Evolutionary conservation across 768 basidiomycete genomes (phyloP).

Genomic region (Crassisporium funariophilum): DNA sequence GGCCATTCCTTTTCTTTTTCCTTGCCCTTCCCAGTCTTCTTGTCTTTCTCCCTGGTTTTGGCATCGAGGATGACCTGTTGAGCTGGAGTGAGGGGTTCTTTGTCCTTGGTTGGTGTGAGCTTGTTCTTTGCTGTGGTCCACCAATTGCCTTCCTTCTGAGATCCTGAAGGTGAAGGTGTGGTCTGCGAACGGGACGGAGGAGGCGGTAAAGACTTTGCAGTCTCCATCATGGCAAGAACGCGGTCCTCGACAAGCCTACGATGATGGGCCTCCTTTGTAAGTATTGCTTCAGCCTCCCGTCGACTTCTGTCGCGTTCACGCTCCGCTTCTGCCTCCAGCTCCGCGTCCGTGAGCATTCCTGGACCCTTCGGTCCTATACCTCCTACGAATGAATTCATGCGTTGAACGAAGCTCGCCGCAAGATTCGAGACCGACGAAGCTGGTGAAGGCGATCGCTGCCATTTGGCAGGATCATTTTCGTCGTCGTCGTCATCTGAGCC

Average conservation of each 20-base stretch:
- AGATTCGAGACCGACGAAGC: constrained; percentile 73
- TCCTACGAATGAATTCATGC: constrained; percentile 68
- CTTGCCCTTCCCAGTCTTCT: constrained; percentile 49
- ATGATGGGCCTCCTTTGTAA: constrained; percentile 71
- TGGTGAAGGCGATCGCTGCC: constrained; percentile 58
- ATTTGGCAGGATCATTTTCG: constrained; percentile 36
- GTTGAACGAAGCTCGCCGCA: constrained; percentile 74
- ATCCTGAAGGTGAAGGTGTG: constrained; percentile 63
- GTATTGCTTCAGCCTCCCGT: constrained; percentile 76
- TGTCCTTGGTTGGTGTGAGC: constrained; percentile 78
- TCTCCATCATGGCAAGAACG: constrained; percentile 73
- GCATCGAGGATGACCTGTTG: constrained; percentile 80
- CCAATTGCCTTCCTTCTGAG: constrained; percentile 74
- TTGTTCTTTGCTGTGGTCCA: constrained; percentile 75
- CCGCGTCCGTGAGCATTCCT: constrained; percentile 64
- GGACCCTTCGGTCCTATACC: constrained; percentile 47
- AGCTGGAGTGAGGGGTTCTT: constrained; percentile 76
- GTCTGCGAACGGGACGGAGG: constrained; percentile 66
- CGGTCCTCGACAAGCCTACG: constrained; percentile 71
- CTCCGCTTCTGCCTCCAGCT: constrained; percentile 80
- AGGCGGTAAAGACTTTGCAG: constrained; percentile 47
- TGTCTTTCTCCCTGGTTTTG: constrained; percentile 65
- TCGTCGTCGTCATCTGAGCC: constrained; percentile 46
- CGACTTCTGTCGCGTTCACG: constrained; percentile 75
- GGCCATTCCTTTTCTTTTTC: constrained; percentile 59